Evolutionary conservation across 345 rosid genomes (phyloP).

Genomic region (Carallia pectinifolia): DNA sequence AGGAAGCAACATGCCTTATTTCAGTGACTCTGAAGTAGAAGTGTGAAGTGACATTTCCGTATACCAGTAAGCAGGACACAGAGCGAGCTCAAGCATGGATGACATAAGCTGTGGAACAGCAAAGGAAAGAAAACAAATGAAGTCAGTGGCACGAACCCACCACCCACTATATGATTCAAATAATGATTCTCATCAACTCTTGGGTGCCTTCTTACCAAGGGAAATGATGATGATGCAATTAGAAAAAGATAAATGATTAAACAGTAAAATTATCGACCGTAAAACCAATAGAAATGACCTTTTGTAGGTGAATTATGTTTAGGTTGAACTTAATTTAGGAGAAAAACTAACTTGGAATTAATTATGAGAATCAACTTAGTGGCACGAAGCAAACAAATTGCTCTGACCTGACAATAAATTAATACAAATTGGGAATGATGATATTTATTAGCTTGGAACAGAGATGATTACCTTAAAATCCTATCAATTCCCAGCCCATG

Average conservation of each 20-base stretch:
- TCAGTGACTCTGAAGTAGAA: conserved; percentile 10
- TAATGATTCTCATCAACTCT: background rate
- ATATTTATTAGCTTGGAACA: conserved; percentile 3
- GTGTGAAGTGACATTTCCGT: conserved; percentile 23
- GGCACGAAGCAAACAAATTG: background rate
- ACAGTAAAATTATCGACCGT: background rate
- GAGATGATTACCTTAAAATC: conserved; percentile 27
- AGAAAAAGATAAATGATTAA: conserved; percentile 9
- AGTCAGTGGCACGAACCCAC: conserved; percentile 5
- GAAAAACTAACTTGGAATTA: background rate
- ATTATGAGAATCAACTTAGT: conserved; percentile 12
- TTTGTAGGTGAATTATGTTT: conserved; percentile 3
- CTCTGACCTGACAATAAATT: background rate
- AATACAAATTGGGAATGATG: background rate
- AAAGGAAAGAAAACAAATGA: conserved; percentile 10
- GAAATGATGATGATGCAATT: conserved; percentile 29
- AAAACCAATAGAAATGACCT: background rate
- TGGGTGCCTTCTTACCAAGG: background rate
- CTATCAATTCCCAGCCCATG: conserved; percentile 28
- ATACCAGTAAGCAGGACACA: conserved; percentile 17
- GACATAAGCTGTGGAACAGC: conserved; percentile 10
- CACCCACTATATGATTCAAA: background rate
- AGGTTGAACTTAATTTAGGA: background rate
- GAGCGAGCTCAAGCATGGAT: conserved; percentile 2
- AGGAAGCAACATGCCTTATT: conserved; percentile 22